These are phyloP conservation scores for Ballota nigra DNA, from an alignment of 257 asterid genomes.

Conservation along the genomic window DNA sequence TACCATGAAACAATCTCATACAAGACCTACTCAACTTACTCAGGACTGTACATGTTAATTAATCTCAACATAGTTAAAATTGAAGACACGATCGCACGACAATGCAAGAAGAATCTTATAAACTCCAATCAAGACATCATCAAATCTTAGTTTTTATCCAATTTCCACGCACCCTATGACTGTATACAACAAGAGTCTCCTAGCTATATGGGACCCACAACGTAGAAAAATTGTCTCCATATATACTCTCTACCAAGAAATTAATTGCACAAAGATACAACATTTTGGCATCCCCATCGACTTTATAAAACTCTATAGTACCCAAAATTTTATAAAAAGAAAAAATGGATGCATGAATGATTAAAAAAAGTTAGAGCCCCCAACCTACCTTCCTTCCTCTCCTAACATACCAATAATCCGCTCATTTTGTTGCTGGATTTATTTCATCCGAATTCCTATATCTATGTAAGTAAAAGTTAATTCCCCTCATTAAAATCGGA, in stretches of 20 bases:
- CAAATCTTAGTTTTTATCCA: slow-evolving; percentile 44
- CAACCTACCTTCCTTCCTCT: slow-evolving; percentile 54
- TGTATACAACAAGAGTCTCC: slow-evolving; percentile 19
- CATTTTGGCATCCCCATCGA: slow-evolving; percentile 25
- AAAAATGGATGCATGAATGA: slow-evolving; percentile 66
- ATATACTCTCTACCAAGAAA: slow-evolving; percentile 6
- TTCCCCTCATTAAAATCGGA: slow-evolving; percentile 27
- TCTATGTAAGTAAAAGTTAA: slow-evolving; percentile 9
- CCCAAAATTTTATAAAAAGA: slow-evolving; percentile 38
- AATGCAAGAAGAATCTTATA: neutral
- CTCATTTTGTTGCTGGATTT: slow-evolving; percentile 28
- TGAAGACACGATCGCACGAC: neutral
- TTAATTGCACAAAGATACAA: neutral
- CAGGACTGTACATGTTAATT: too few relatives aligned
- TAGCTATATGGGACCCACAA: slow-evolving; percentile 30
- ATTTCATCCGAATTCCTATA: slow-evolving; percentile 28
- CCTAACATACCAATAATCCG: slow-evolving; percentile 31
- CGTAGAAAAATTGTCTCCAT: slow-evolving; percentile 8
- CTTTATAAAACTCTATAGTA: slow-evolving; percentile 17
- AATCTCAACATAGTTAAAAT: neutral
- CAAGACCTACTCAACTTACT: too few relatives aligned
- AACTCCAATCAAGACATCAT: slow-evolving; percentile 30
- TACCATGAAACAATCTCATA: too few relatives aligned
- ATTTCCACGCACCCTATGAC: slow-evolving; percentile 24
- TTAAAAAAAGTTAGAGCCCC: slow-evolving; percentile 47